Conservation (phyloP, 176 grass and related monocot species). For the Hsuehochloa calcarea region DNA sequence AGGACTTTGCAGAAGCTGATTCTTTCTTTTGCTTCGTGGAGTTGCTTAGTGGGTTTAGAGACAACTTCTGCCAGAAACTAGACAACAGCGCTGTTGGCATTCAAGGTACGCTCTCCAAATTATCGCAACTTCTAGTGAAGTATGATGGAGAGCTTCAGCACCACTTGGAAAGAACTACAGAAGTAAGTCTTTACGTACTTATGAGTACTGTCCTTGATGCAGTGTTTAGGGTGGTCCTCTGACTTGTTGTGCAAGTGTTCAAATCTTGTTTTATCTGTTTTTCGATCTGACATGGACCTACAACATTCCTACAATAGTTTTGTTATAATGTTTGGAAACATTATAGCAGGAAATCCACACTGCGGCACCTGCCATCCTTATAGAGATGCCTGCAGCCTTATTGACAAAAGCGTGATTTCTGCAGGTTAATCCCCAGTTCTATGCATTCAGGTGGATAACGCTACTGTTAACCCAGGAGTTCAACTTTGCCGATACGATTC, state of each 20-base stretch:
- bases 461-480: constrained; percentile 85
- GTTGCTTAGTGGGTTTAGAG: constrained; percentile 78
- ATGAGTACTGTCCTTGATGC: background rate
- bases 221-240: constrained; percentile 16
- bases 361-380: background rate
- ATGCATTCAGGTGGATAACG: constrained; percentile 94
- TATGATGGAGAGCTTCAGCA: constrained; percentile 72
- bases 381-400: background rate
- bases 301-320: background rate
- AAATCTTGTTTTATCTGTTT: background rate
- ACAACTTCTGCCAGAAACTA: constrained; percentile 92
- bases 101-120: constrained; percentile 66
- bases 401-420: constrained; percentile 33
- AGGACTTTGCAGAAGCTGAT: constrained; percentile 77
- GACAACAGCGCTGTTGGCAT: constrained; percentile 86
- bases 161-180: constrained; percentile 75
- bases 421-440: constrained; percentile 90
- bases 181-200: constrained; percentile 47
- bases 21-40: constrained; percentile 89
- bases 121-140: constrained; percentile 59
- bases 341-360: background rate
- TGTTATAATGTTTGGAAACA: background rate
- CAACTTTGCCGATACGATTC: constrained; percentile 83
- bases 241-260: background rate
- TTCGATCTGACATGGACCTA: constrained; percentile 13